Base-by-base conservation (phyloP, 768 basidiomycete genomes). In the Agrocybe praecox region DNA sequence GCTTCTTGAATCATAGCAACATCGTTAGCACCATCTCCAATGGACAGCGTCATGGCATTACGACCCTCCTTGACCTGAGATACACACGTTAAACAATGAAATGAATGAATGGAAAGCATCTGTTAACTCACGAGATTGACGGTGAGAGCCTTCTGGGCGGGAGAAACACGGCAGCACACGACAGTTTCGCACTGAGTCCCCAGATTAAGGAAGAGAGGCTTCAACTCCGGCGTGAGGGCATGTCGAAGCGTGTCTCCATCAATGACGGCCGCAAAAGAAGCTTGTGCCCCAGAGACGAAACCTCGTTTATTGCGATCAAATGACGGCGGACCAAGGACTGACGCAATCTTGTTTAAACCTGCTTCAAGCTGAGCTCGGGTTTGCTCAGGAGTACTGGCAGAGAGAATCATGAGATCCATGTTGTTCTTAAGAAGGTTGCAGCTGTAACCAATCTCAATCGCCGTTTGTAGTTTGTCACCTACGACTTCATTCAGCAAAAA, bases 1-100 rank as follows among this genome's bases (percentile, higher is more conserved):
- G 96, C 96, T 67, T 96, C 96, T 69, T 98, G 96, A 56, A 98
- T 98, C 96, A 98, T 98, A 6, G 96, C 95, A 21, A 98, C 96
- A 67, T 98, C 96, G 67, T 98, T 98, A 15, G 96, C 96, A 53
- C 94, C 94, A 65, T 98, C 96, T 10, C 96, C 96, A 52, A 99
- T 98, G 0, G 96, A 92, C 24, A 98, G 72, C 1, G 96, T 96
- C 96, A 98, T 97, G 0, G 95, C 95, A 49, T 93, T 88, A 46
- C 90, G 85, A 10, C 96, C 96, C 63, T 98, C 94, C 66, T 98
- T 98, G 70, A 98, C 93, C 92, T 92, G 58, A 6, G 58, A 14
- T 7, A 46, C 18, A 46, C 29, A 43, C 6, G 36, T 9, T 46
- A 24, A 51, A 57, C 22, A 56, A 19, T 26, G 61, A 17, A 63